Base-by-base conservation (phyloP, 768 basidiomycete genomes). In the Cyclocybe cylindracea region DNA sequence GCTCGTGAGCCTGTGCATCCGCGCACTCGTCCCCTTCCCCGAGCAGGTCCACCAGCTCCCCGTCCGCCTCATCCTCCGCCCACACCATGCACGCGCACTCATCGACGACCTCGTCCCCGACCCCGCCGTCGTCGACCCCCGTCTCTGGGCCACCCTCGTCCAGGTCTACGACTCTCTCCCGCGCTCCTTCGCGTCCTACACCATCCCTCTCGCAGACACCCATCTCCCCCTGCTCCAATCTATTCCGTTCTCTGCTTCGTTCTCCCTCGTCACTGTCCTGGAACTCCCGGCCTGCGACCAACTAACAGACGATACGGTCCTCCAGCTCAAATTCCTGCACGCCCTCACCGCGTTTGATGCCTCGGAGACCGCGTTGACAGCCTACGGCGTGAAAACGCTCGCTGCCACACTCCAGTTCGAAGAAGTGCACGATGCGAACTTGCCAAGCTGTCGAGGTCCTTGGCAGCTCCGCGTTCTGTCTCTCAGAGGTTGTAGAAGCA, bases 251-350 rank as follows among this genome's bases (percentile, higher is more conserved):
- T 82, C 84, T 0, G 60, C 73, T 2, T 60, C 78, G 18, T 91
- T 89, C 63, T 74, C 86, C 2, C 73, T 91, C 32, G 54, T 91
- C 47, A 86, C 88, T 5, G 63, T 88, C 9, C 65, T 92, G 18
- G 76, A 86, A 42, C 70, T 91, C 7, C 75, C 80, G 3, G 65
- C 73, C 5, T 86, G 85, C 56, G 48, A 51, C 9, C 71, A 79
- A n/a, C 71, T 91, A 0, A 79, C 74, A 24, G 89, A 91, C 64
- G 67, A 77, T 19, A 79, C 77, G 42, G 72, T 89, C 19, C 50
- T 74, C 37, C 62, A 68, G 7, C 70, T 91, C 29, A 77, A 75
- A 29, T 57, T 66, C 8, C 74, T 91, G 5, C 80, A 79, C 57
- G 71, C 74, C 5, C 71, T 91, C 14, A 61, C 69, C 38, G 89